Percentiles rank a stretch among this genome's conserved stretches.
phyloP scores from a whole-genome alignment of 179 eudicot species.

The Camellia oleifera region DNA sequence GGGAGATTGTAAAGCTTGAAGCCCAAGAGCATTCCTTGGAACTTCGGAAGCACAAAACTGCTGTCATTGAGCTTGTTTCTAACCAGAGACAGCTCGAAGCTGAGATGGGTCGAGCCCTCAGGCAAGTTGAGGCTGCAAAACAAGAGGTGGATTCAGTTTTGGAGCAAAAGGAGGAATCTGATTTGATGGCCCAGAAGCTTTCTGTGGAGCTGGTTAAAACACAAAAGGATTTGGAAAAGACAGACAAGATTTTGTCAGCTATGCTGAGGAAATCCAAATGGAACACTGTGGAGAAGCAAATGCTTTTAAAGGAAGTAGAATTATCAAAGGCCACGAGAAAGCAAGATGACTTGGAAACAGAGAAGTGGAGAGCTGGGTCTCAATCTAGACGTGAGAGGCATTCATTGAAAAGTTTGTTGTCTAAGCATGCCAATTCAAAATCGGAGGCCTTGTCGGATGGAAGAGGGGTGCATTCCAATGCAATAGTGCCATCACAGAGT shows the following conservation, averaged over 20 bases:
- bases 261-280: slow-evolving; percentile 72
- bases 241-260: slow-evolving; percentile 74
- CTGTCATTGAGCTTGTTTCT: slow-evolving; percentile 87
- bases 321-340: slow-evolving; percentile 53
- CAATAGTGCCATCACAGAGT: slow-evolving; percentile 17
- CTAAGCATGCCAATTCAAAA: slow-evolving; percentile 48
- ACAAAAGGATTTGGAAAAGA: slow-evolving; percentile 66
- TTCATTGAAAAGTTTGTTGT: slow-evolving; percentile 58
- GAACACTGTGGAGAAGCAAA: slow-evolving; percentile 57
- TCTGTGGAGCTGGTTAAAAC: slow-evolving; percentile 61
- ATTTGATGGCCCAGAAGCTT: slow-evolving; percentile 55
- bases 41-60: slow-evolving; percentile 72
- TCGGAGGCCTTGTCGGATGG: slow-evolving; percentile 31
- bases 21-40: slow-evolving; percentile 59
- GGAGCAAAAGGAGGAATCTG: slow-evolving; percentile 72
- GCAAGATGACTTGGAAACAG: slow-evolving; percentile 47
- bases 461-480: slow-evolving; percentile 25
- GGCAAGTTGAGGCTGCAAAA: slow-evolving; percentile 71
- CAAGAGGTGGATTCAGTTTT: slow-evolving; percentile 55
- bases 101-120: slow-evolving; percentile 69
- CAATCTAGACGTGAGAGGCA: slow-evolving; percentile 48
- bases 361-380: slow-evolving; percentile 43
- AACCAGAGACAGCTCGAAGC: slow-evolving; percentile 88
- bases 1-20: slow-evolving; percentile 48
- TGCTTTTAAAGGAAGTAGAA: slow-evolving; percentile 64